Evolutionary conservation across 768 basidiomycete species (phyloP), one percentile per base, ranked within the genome.

Genomic region (Tricholomella constricta): DNA sequence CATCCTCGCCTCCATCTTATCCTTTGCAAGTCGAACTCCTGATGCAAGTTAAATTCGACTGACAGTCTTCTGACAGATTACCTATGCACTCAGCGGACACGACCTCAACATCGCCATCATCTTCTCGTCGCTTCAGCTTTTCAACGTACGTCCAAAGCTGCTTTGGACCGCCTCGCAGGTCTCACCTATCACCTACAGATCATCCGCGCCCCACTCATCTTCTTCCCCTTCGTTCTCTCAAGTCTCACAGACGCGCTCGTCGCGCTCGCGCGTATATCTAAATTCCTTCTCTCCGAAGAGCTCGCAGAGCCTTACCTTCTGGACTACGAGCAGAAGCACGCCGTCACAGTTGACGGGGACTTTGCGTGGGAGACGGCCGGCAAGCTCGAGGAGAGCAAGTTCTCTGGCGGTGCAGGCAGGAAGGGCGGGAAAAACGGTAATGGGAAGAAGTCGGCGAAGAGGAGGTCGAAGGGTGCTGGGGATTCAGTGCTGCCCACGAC

Each of bases 1-100:
- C 0, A 68, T 78, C 10, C 56, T 81, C 15, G 78, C 80, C 4
- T 71, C 80, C 4, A 69, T 84, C 40, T 58, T 82, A 40, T 74
- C 79, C 23, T 80, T 82, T 57, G 83, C 84, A 48, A 46, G 80
- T 70, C 11, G 17, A 23, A 5, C 6, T 48, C 27, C 42, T 25
- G 25, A 7, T 23, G 15, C 2, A 20, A 26, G n/a, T 4, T 20
- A 12, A 14, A 42, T 3, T 17, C 25, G 11, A 32, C 45, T 50
- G 32, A 58, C 22, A 11, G 8, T 32, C 12, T 17, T 35, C 1
- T 64, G 3, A 9, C 14, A 87, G 80, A 81, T 89, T 56, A 84
- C 85, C 0, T 89, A 88, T 59, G 74, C 77, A 1, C 65, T 87
- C n/a, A 80, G 70, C 27, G 82, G 81, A 7, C 82, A 86, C 52